phyloP scores from a whole-genome alignment of 176 grass and related monocot species.

The Secale cereale region DNA sequence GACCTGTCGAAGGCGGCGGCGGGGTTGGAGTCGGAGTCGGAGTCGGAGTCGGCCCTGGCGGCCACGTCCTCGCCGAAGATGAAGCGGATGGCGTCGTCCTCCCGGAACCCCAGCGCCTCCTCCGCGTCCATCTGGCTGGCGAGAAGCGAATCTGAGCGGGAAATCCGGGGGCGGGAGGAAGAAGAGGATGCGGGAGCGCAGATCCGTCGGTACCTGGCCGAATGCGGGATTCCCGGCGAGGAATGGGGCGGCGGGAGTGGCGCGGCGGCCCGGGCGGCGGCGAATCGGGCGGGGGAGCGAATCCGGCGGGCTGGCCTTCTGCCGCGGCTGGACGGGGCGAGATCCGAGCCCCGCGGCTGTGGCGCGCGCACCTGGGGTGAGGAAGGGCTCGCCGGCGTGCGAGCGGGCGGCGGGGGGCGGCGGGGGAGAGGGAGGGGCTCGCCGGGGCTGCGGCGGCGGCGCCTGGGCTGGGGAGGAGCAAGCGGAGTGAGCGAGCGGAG shows the following conservation, averaged over 20 bases:
- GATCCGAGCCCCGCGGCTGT: neutral
- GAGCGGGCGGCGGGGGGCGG: neutral
- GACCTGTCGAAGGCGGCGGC: constrained; percentile 52
- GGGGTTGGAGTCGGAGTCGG: neutral
- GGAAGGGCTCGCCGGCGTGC: neutral
- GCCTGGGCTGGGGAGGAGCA: neutral
- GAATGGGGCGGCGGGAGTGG: no score
- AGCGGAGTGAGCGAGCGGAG: neutral
- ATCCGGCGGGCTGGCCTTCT: neutral
- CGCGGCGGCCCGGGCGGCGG: neutral
- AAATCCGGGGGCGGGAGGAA: neutral
- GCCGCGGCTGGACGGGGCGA: neutral
- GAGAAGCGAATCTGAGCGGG: neutral
- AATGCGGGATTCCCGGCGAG: neutral
- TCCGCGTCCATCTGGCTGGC: neutral
- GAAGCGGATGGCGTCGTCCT: constrained; percentile 56
- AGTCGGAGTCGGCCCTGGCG: constrained; percentile 3
- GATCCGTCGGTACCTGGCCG: neutral
- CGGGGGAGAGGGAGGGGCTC: neutral
- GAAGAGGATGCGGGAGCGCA: neutral
- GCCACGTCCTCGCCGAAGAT: constrained; percentile 75
- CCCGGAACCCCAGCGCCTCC: constrained; percentile 37
- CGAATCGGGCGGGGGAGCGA: neutral
- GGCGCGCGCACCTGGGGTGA: neutral
- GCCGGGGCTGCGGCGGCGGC: neutral